These are phyloP conservation scores for Zygnema circumcarinatum DNA, from an alignment of 139 green algal genomes.

Conservation along the genomic window DNA sequence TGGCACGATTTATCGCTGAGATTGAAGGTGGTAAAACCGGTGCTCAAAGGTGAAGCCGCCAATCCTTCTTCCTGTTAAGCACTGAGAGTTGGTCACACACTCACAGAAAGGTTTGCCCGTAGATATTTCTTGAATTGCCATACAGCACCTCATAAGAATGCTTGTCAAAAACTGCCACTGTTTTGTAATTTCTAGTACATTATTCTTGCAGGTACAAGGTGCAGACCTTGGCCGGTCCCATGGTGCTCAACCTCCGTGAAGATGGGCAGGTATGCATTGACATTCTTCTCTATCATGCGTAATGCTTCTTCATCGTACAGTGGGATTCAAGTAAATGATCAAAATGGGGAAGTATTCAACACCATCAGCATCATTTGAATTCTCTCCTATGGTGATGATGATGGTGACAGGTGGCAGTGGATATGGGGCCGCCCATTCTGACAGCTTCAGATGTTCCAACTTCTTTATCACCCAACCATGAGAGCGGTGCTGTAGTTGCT, in stretches of 20 bases:
- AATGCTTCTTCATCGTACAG: too few relatives aligned
- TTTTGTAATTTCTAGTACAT: too few relatives aligned
- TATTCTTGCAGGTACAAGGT: background rate
- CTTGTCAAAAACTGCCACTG: too few relatives aligned
- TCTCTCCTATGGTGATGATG: background rate
- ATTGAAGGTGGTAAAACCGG: conserved; percentile 12
- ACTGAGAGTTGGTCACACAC: too few relatives aligned
- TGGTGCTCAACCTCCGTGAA: conserved; percentile 83
- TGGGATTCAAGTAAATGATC: too few relatives aligned
- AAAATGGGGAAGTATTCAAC: too few relatives aligned
- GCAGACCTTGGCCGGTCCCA: conserved; percentile 83
- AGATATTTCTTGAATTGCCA: too few relatives aligned
- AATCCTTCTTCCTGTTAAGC: too few relatives aligned
- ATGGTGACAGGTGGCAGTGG: conserved; percentile 83
- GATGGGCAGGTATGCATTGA: conserved; percentile 78
- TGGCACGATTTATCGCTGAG: conserved; percentile 54
- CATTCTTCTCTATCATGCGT: too few relatives aligned
- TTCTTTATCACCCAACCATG: conserved; percentile 68
- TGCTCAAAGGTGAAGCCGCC: background rate
- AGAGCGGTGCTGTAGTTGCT: conserved; percentile 73
- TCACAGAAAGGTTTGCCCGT: too few relatives aligned
- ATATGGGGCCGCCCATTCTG: conserved; percentile 95
- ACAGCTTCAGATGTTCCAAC: conserved; percentile 79
- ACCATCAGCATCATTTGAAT: too few relatives aligned
- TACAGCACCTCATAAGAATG: too few relatives aligned